These are phyloP conservation scores for Vanderwaltozyma polyspora DNA, from an alignment of 805 yeast species.

Conservation along the genomic window DNA sequence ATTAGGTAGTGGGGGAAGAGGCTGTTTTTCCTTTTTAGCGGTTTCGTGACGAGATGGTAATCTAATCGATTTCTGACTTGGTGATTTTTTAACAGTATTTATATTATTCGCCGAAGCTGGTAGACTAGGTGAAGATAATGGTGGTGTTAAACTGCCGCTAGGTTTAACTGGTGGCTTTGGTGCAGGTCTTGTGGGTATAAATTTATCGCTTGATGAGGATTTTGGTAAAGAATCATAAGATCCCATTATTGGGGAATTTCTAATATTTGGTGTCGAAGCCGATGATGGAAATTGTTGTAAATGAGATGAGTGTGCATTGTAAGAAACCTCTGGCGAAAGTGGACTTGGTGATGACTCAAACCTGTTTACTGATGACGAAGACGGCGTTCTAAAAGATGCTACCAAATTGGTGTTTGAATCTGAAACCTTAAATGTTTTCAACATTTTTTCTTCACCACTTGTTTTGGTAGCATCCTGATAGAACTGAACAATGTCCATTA, in stretches of 20 bases:
- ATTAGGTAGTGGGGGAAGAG: slow-evolving; percentile 18
- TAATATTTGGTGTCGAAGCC: slow-evolving; percentile 5
- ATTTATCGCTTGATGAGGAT: slow-evolving; percentile 23
- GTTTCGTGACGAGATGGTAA: slow-evolving; percentile 10
- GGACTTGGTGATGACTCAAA: slow-evolving; percentile 19
- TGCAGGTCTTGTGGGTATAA: slow-evolving; percentile 58
- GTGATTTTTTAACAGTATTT: slow-evolving; percentile 7
- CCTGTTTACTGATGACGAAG: slow-evolving; percentile 10
- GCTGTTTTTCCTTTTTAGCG: slow-evolving; percentile 16
- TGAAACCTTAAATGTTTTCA: slow-evolving; percentile 28
- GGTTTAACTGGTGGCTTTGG: slow-evolving; percentile 50
- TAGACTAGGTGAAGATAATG: slow-evolving; percentile 4
- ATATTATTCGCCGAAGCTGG: background rate
- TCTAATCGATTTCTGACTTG: slow-evolving; percentile 4
- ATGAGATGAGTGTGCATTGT: slow-evolving; percentile 11
- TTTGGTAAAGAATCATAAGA: background rate
- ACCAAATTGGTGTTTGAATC: slow-evolving; percentile 6
- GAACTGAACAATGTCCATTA: slow-evolving; percentile 80
- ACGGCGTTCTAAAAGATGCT: slow-evolving; percentile 28
- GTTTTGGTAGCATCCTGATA: slow-evolving; percentile 49
- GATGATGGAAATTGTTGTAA: slow-evolving; percentile 5
- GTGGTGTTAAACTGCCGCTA: background rate
- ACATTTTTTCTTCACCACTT: slow-evolving; percentile 31
- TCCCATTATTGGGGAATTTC: slow-evolving; percentile 1
- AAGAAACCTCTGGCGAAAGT: slow-evolving; percentile 12